Conservation (phyloP, 164 flowering plant species). For the Santalum album region DNA sequence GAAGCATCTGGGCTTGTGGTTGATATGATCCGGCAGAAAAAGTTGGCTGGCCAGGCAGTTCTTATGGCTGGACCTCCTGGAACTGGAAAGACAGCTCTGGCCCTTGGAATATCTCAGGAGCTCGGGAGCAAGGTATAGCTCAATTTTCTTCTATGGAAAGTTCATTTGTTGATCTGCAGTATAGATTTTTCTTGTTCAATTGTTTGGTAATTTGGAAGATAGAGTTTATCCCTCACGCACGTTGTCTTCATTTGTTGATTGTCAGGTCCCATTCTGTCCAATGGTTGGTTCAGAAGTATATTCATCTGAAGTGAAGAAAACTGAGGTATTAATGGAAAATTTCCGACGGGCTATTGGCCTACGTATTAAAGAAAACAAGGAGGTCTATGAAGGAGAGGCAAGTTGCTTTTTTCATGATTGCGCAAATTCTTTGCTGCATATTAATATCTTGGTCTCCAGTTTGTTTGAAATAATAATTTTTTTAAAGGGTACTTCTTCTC, state of each 20-base stretch:
- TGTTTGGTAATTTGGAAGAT: too few relatives aligned
- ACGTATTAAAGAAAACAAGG: constrained; percentile 97
- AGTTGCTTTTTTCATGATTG: constrained; percentile 13
- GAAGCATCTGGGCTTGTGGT: constrained; percentile 95
- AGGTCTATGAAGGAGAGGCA: constrained; percentile 99
- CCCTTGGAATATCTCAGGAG: constrained; percentile 90
- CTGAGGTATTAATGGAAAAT: constrained; percentile 97
- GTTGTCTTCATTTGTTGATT: neutral
- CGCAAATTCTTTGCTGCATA: neutral
- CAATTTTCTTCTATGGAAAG: neutral
- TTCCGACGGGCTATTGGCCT: constrained; percentile 91
- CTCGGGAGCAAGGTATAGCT: constrained; percentile 88
- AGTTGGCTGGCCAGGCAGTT: constrained; percentile 98
- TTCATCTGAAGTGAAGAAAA: constrained; percentile 96
- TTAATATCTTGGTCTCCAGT: neutral
- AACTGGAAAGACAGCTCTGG: constrained; percentile 96
- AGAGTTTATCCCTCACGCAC: neutral
- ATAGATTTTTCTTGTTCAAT: too few relatives aligned
- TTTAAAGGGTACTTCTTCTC: constrained; percentile 1
- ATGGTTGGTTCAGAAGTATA: constrained; percentile 99
- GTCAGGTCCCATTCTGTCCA: constrained; percentile 96
- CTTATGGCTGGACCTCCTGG: constrained; percentile 97
- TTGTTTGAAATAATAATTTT: neutral
- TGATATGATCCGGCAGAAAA: constrained; percentile 88
- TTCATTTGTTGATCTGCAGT: too few relatives aligned